Evolutionary conservation across 2,329 filamentous ascomycete species (phyloP).

Genomic region (Periconia sp.): DNA sequence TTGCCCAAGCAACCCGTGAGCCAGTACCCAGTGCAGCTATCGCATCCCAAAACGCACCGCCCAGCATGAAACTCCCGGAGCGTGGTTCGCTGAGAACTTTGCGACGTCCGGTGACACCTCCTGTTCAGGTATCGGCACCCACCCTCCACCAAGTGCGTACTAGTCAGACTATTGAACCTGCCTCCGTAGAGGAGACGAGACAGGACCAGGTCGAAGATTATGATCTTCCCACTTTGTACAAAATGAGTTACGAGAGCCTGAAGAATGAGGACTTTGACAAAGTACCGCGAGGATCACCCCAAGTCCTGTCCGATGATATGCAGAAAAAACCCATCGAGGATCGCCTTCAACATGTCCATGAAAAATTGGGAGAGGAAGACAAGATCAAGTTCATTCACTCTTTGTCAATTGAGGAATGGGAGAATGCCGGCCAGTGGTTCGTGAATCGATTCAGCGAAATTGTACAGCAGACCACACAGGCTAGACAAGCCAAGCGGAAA

Average conservation of each 20-base stretch:
- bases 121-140: not conserved
- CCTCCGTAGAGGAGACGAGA: conserved; percentile 12
- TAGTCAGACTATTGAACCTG: not conserved
- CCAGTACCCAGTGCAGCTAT: not conserved
- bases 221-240: conserved; percentile 45
- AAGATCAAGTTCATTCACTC: conserved; percentile 55
- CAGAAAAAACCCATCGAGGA: conserved; percentile 28
- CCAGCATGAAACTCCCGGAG: not conserved
- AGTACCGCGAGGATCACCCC: conserved; percentile 21
- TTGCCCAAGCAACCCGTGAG: conserved; percentile 10
- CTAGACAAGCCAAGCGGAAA: conserved; percentile 56
- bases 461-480: conserved; percentile 54
- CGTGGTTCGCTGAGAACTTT: not conserved
- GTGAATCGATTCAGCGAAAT: conserved; percentile 57
- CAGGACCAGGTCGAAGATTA: conserved; percentile 47
- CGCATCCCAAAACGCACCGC: not conserved
- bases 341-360: conserved; percentile 29
- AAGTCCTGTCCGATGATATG: conserved; percentile 25
- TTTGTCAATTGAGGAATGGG: conserved; percentile 59
- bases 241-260: conserved; percentile 53
- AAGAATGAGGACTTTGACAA: conserved; percentile 54
- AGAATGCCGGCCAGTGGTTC: conserved; percentile 64
- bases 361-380: conserved; percentile 29
- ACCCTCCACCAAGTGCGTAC: not conserved
- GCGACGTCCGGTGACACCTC: not conserved